Percentiles rank a stretch among this genome's conserved stretches.
Evolutionary conservation across 2,329 filamentous ascomycete genomes (phyloP).

Genomic region (Aplosporella prunicola): DNA sequence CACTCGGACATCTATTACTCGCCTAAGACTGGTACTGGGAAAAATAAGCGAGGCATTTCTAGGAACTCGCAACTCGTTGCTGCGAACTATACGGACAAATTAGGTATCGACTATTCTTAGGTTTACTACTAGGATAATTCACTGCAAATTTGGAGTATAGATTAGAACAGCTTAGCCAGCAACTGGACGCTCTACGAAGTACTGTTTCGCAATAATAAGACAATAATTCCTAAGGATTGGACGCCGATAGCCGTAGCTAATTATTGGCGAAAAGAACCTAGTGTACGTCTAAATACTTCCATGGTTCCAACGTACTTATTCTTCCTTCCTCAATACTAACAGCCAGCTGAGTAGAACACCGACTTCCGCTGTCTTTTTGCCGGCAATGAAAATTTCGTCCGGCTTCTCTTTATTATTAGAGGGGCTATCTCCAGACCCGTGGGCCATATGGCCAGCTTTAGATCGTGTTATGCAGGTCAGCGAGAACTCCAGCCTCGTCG

Average conservation of each 20-base stretch:
- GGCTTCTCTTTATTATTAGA: neutral
- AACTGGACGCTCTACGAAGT: neutral
- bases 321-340: neutral
- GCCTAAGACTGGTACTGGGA: neutral
- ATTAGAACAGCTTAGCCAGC: neutral
- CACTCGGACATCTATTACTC: neutral
- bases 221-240: neutral
- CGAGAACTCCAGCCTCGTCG: neutral
- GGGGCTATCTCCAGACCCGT: neutral
- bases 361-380: slow-evolving; percentile 1
- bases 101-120: neutral
- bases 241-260: slow-evolving; percentile 1
- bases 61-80: neutral
- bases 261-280: neutral
- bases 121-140: slow-evolving; percentile 1
- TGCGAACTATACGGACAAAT: slow-evolving; percentile 1
- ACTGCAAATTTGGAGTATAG: neutral
- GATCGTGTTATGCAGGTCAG: neutral
- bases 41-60: neutral
- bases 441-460: neutral
- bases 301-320: neutral
- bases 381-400: neutral
- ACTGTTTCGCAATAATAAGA: neutral
- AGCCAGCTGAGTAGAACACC: neutral
- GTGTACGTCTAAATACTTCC: too few relatives aligned